Percentiles rank a stretch among this genome's conserved stretches.
phyloP scores from a whole-genome alignment of 108 stramenopile genomes.

The Poteriospumella lacustris region DNA sequence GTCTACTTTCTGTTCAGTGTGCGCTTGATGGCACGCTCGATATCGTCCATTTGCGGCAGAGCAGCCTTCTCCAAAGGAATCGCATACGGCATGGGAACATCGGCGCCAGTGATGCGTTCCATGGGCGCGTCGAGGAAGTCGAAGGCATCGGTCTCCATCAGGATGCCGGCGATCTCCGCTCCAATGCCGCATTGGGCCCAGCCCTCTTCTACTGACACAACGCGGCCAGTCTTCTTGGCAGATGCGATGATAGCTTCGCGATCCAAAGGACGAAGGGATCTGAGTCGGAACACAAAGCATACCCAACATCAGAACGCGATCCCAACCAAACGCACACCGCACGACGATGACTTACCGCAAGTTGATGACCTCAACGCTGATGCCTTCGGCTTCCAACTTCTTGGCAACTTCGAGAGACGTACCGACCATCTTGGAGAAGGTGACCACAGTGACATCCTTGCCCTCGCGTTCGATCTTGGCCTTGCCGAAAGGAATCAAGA shows the following conservation, averaged over 20 bases:
- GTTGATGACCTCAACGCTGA: slow-evolving; percentile 85
- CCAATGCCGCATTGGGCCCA: slow-evolving; percentile 96
- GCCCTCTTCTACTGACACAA: slow-evolving; percentile 92
- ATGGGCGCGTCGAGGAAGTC: slow-evolving; percentile 98
- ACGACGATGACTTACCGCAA: slow-evolving; percentile 38
- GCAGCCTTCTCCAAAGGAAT: slow-evolving; percentile 79
- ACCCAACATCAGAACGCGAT: no score
- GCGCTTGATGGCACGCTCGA: slow-evolving; percentile 77
- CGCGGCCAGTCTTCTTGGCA: slow-evolving; percentile 88
- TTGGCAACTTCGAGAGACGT: slow-evolving; percentile 85
- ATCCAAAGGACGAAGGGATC: slow-evolving; percentile 89
- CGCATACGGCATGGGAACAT: slow-evolving; percentile 99
- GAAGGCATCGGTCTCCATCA: slow-evolving; percentile 81
- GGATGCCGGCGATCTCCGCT: slow-evolving; percentile 88
- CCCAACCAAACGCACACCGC: no score
- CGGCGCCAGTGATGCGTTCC: slow-evolving; percentile 93
- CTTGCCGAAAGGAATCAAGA: slow-evolving; percentile 72
- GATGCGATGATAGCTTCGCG: slow-evolving; percentile 81
- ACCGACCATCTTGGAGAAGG: slow-evolving; percentile 85
- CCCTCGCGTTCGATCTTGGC: slow-evolving; percentile 68
- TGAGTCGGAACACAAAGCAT: slow-evolving; percentile 3
- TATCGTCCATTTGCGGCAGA: slow-evolving; percentile 83
- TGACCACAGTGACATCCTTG: slow-evolving; percentile 86
- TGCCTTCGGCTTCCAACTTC: slow-evolving; percentile 70
- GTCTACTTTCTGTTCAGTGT: slow-evolving; percentile 65